These are phyloP conservation scores for Metschnikowia amazonensis DNA, from an alignment of 805 yeast species.

Conservation along the genomic window DNA sequence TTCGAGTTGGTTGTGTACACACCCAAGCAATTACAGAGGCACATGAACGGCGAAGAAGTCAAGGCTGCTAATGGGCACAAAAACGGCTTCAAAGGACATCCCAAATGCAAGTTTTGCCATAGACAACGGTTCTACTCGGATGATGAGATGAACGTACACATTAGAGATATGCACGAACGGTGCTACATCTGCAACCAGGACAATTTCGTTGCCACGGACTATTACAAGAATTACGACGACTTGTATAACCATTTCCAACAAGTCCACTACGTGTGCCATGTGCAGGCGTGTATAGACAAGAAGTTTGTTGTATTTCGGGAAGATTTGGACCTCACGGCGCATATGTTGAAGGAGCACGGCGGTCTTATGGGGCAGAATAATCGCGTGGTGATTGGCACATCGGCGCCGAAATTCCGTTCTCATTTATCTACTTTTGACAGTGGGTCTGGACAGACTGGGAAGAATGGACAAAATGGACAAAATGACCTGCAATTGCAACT, in stretches of 20 bases:
- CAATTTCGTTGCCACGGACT: constrained; percentile 54
- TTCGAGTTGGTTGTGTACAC: constrained; percentile 63
- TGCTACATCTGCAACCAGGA: constrained; percentile 85
- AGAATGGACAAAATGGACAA: no score
- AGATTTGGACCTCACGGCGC: constrained; percentile 82
- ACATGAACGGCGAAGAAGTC: constrained; percentile 64
- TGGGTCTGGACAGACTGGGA: no score
- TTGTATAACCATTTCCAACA: constrained; percentile 69
- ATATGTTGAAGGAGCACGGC: constrained; percentile 80
- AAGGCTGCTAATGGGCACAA: neutral
- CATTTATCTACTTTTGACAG: constrained; percentile 63
- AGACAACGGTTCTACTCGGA: constrained; percentile 77
- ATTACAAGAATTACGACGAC: constrained; percentile 71
- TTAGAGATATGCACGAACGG: constrained; percentile 79
- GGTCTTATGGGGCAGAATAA: constrained; percentile 47
- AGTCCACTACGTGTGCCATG: constrained; percentile 75
- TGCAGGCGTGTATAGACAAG: constrained; percentile 75
- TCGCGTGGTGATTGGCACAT: constrained; percentile 37
- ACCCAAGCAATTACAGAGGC: constrained; percentile 59
- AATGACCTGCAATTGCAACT: constrained; percentile 32
- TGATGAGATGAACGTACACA: constrained; percentile 79
- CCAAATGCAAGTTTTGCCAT: constrained; percentile 77
- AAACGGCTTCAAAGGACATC: constrained; percentile 84
- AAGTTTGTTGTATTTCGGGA: constrained; percentile 90
- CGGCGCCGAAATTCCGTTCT: constrained; percentile 46